Base-by-base conservation (phyloP, 768 basidiomycete genomes). In the Dacryopinax spathularia region DNA sequence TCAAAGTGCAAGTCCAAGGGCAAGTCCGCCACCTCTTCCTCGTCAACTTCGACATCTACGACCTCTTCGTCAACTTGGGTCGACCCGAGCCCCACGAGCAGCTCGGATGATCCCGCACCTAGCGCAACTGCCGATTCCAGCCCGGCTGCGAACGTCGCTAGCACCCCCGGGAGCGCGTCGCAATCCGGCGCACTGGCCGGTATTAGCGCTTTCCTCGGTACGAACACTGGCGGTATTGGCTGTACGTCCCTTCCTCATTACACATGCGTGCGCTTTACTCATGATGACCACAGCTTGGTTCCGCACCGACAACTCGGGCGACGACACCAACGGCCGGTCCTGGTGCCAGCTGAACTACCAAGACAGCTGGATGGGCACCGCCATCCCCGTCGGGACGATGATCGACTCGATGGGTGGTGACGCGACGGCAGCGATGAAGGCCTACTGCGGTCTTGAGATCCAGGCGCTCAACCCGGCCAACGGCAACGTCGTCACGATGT, bases 381-480 rank as follows among this genome's bases (percentile, higher is more conserved):
- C 69, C 27, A 63, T 65, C 36, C 65, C 66, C 29, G 37, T 67
- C 34, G 31, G 35, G 25, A 63, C 66, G 20, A 70, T 70, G 68
- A 61, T 66, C 35, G 36, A n/a, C 61, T 67, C 66, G 56, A 65
- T 68, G 20, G 62, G 56, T 20, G 66, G 66, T 34, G 65, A 67
- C 41, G 33, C 36, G 7, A 34, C 33, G 2, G 35, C 37, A 4
- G 70, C 70, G 0, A 61, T 41, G 1, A 44, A 65, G 60, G 65
- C 65, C 0, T 70, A 67, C 64, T 70, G 70, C 35, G 70, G 70
- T 1, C 65, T 69, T 27, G 68, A 67, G 56, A 67, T 65, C 1
- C 33, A 44, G 1, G 62, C 67, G 4, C 66, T 61, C 10, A 61
- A 64, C 13, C 60, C 68, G 3, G 60, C 48, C 27, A 56, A 44